Conservation (phyloP, 768 basidiomycete genomes). For the Tulasnella sp. region DNA sequence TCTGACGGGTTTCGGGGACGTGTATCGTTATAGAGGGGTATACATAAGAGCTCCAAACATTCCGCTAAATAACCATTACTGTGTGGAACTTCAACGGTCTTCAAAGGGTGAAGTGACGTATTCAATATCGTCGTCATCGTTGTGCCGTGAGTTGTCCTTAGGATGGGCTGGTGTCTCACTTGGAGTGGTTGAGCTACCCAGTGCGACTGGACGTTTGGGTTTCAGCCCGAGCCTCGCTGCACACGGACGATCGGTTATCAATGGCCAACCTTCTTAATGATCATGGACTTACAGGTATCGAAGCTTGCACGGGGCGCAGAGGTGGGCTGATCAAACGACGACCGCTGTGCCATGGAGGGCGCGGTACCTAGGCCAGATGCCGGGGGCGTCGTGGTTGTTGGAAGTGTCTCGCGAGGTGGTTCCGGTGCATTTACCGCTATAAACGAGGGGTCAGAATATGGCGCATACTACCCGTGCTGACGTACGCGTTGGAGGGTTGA, state of each 20-base stretch:
- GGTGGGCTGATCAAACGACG: not conserved
- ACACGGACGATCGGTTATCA: not conserved
- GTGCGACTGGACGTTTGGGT: conserved; percentile 62
- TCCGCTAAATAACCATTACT: no score
- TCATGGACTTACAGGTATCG: conserved; percentile 18
- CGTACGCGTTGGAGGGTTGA: no score
- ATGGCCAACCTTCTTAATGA: not conserved
- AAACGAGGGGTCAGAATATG: no score
- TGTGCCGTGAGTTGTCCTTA: conserved; percentile 8
- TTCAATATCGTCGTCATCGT: conserved; percentile 19
- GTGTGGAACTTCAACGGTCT: conserved; percentile 16
- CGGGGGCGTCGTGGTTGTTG: not conserved
- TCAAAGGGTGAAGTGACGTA: conserved; percentile 24
- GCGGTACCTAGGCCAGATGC: not conserved
- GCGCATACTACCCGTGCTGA: no score
- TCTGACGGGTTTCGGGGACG: no score
- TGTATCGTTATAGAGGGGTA: no score
- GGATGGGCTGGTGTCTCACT: not conserved
- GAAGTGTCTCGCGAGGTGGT: no score
- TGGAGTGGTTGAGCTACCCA: conserved; percentile 21
- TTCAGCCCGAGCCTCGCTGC: conserved; percentile 56
- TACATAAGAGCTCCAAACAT: no score
- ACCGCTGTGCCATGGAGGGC: not conserved
- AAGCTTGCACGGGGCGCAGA: conserved; percentile 13
- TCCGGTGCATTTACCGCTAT: no score